Evolutionary conservation across 1,139 yeast genomes (phyloP).

Genomic region (Nadsonia commutata): DNA sequence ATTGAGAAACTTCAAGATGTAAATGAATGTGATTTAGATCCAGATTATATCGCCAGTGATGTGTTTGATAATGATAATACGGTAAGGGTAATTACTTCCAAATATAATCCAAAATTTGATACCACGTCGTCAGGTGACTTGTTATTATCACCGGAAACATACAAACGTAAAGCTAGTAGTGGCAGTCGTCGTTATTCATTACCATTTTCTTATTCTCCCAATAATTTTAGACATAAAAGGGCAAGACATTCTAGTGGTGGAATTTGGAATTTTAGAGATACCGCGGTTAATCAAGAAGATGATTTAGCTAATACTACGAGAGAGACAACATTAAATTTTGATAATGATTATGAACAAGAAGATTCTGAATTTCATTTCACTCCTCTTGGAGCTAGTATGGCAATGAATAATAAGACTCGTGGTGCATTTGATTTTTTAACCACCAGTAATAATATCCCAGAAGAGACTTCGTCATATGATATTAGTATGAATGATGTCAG

Average conservation of each 20-base stretch:
- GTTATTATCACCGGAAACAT: not conserved
- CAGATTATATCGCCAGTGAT: conserved; percentile 51
- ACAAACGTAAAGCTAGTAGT: not conserved
- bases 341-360: not conserved
- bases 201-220: not conserved
- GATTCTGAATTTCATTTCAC: not conserved
- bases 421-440: not conserved
- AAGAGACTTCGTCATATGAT: not conserved
- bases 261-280: not conserved
- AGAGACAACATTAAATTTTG: not conserved
- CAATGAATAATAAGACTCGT: not conserved
- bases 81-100: conserved; percentile 18
- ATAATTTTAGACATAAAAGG: not conserved
- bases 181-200: not conserved
- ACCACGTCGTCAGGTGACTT: not conserved
- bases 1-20: conserved; percentile 49
- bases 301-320: not conserved
- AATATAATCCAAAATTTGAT: not conserved
- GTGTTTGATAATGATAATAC: conserved; percentile 44
- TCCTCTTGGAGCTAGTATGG: not conserved
- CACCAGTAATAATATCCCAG: not conserved
- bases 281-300: not conserved
- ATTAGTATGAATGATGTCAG: not conserved
- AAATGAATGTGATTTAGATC: conserved; percentile 59
- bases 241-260: not conserved